A percentile compares a stretch with the other conserved stretches of the same genome.
These are phyloP conservation scores for Raphanus sativus DNA, from an alignment of 345 rosid species.

Conservation along the genomic window DNA sequence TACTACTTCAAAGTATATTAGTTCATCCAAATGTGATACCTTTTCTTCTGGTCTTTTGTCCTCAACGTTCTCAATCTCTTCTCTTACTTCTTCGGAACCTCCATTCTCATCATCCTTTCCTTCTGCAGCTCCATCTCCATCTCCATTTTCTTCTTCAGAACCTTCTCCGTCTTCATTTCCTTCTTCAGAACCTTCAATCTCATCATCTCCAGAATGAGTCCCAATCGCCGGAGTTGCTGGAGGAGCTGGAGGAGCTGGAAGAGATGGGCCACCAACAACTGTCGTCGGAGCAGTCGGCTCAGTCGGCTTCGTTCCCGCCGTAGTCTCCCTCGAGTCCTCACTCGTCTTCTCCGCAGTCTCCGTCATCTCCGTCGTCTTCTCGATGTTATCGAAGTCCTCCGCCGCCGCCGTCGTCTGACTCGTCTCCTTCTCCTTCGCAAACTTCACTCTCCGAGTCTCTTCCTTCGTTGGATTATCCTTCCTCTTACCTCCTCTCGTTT, in stretches of 20 bases:
- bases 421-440: neutral
- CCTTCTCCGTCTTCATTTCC: neutral
- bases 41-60: neutral
- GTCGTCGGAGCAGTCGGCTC: neutral
- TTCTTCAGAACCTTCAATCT: neutral
- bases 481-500: neutral
- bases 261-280: neutral
- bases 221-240: too few relatives aligned
- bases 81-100: neutral
- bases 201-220: neutral
- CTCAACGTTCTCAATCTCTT: neutral
- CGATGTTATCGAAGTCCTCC: neutral
- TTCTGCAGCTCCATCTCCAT: neutral
- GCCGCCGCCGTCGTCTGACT: neutral
- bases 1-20: too few relatives aligned
- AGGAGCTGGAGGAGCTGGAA: too few relatives aligned
- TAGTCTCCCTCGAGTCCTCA: neutral
- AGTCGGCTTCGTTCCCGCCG: neutral
- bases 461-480: neutral
- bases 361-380: neutral
- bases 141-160: neutral
- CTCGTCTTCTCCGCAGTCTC: neutral
- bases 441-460: neutral
- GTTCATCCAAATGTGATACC: neutral
- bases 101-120: neutral